Evolutionary conservation across 169 alveolate genomes (phyloP).

Genomic region (Cystoisospora suis): DNA sequence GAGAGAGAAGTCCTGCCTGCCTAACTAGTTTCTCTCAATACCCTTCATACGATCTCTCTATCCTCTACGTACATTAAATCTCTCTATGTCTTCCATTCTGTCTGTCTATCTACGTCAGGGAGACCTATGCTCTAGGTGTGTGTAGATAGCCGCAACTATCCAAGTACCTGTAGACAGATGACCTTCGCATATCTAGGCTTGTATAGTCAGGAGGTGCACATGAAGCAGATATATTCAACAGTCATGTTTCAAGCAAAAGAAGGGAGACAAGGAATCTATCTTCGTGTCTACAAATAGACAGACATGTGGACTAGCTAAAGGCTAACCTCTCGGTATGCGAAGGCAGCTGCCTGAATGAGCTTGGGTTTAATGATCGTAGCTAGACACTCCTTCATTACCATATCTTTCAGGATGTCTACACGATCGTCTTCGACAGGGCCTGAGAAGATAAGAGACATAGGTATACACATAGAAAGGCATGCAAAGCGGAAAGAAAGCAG

Average conservation of each 20-base stretch:
- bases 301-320: too few species aligned
- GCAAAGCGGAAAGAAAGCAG: background rate
- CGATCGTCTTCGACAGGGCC: conserved; percentile 20
- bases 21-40: too few species aligned
- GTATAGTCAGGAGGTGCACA: too few species aligned
- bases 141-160: too few species aligned
- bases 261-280: too few species aligned
- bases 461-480: background rate
- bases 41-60: background rate
- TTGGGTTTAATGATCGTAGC: background rate
- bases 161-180: too few species aligned
- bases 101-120: background rate
- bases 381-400: background rate
- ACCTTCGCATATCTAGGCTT: too few species aligned
- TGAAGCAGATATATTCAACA: too few species aligned
- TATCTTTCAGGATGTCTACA: background rate
- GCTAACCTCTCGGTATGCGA: background rate
- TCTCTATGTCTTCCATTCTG: background rate
- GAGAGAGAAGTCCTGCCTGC: too few species aligned
- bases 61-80: background rate
- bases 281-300: too few species aligned
- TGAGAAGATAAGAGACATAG: background rate
- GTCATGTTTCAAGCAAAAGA: too few species aligned
- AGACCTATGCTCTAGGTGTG: too few species aligned
- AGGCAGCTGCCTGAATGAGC: background rate